Percentiles rank a stretch among this genome's conserved stretches.
phyloP scores from a whole-genome alignment of 345 rosid genomes.

The Hevea brasiliensis region DNA sequence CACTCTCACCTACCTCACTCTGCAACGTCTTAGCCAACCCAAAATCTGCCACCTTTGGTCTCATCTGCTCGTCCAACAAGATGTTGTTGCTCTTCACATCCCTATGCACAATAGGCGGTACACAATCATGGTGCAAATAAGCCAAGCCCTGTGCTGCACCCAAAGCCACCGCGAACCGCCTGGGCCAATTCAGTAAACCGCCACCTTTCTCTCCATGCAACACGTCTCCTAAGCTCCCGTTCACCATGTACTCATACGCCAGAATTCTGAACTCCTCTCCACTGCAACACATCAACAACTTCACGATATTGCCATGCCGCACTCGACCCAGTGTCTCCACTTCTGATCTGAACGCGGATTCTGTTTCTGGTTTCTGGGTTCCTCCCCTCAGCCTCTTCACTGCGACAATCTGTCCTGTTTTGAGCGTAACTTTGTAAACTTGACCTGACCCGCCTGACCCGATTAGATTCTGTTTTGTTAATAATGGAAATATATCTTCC shows the following conservation, averaged over 20 bases:
- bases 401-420: conserved; percentile 61
- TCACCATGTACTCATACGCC: conserved; percentile 73
- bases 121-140: conserved; percentile 71
- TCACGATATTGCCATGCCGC: conserved; percentile 65
- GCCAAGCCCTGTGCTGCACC: conserved; percentile 71
- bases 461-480: conserved; percentile 50
- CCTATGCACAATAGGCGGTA: conserved; percentile 68
- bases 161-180: conserved; percentile 48
- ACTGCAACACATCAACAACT: conserved; percentile 49
- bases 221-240: conserved; percentile 70
- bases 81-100: conserved; percentile 81
- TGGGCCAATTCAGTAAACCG: conserved; percentile 45
- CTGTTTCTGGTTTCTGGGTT: conserved; percentile 30
- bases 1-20: conserved; percentile 16
- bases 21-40: conserved; percentile 68
- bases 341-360: conserved; percentile 51
- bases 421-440: conserved; percentile 52
- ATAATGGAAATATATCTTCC: conserved; percentile 41
- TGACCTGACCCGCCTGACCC: conserved; percentile 68
- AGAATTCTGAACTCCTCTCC: conserved; percentile 46
- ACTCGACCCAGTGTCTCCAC: conserved; percentile 57
- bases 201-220: conserved; percentile 45
- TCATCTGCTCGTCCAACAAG: conserved; percentile 57
- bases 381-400: conserved; percentile 58
- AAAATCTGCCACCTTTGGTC: conserved; percentile 69